These are phyloP conservation scores for Chamaecrista fasciculata DNA, from an alignment of 306 rosid genomes.

Conservation along the genomic window DNA sequence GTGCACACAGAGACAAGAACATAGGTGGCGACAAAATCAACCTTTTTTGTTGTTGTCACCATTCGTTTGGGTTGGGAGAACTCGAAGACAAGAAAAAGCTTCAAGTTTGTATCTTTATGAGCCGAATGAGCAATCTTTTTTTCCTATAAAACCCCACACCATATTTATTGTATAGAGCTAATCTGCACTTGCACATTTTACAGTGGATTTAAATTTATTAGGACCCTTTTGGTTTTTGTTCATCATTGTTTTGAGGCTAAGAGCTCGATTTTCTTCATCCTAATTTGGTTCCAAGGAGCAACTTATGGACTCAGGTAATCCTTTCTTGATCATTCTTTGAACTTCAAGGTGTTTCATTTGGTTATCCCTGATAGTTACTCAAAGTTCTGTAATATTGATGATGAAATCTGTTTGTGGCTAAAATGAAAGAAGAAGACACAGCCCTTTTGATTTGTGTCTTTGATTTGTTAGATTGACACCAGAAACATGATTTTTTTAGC, in stretches of 20 bases:
- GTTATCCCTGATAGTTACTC: too few relatives aligned
- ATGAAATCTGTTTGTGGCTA: too few relatives aligned
- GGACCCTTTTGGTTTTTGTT: neutral
- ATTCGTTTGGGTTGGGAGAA: neutral
- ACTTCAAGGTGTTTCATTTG: too few relatives aligned
- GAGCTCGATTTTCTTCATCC: too few relatives aligned
- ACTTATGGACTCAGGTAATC: conserved; percentile 39
- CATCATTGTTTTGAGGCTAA: too few relatives aligned
- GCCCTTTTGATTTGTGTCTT: too few relatives aligned
- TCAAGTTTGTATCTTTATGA: neutral
- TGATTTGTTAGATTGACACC: too few relatives aligned
- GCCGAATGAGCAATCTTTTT: neutral
- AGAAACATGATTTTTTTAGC: too few relatives aligned
- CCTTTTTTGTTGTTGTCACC: conserved; percentile 25
- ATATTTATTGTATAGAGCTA: conserved; percentile 22
- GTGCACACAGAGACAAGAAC: conserved; percentile 17
- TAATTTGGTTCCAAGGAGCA: neutral
- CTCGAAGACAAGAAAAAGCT: neutral
- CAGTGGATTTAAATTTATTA: too few relatives aligned
- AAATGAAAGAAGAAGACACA: too few relatives aligned
- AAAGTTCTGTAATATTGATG: neutral
- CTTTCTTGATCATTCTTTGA: neutral
- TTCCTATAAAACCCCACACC: conserved; percentile 27
- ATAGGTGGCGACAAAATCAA: conserved; percentile 38
- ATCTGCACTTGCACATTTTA: conserved; percentile 21